Conservation (phyloP, 2,329 filamentous ascomycete genomes). For the Exserohilum turcica region DNA sequence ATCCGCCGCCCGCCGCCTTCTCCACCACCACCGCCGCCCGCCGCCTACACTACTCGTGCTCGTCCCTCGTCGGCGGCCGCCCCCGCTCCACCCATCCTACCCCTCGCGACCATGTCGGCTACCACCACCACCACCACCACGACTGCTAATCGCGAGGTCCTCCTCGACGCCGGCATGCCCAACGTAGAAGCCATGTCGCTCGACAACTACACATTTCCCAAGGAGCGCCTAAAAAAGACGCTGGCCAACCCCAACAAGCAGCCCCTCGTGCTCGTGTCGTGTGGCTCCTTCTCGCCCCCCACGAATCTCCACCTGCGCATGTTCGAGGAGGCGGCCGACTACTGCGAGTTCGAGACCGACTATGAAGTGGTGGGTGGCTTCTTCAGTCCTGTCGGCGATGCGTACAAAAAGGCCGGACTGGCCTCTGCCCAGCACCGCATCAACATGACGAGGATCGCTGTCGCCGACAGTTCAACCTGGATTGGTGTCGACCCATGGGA, state of each 20-base stretch:
- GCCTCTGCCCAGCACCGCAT: slow-evolving; percentile 75
- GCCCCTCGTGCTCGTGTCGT: slow-evolving; percentile 71
- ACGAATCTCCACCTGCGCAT: slow-evolving; percentile 81
- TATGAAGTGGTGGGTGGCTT: slow-evolving; percentile 90
- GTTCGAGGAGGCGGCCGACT: slow-evolving; percentile 87
- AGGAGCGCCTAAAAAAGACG: slow-evolving; percentile 61
- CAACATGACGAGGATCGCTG: slow-evolving; percentile 84
- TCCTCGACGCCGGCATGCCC: slow-evolving; percentile 32
- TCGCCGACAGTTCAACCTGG: slow-evolving; percentile 64
- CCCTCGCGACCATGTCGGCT: slow-evolving; percentile 3
- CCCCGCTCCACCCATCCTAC: slow-evolving; percentile 10
- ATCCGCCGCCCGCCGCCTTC: slow-evolving; percentile 4
- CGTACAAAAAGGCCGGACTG: slow-evolving; percentile 80
- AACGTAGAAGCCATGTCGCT: slow-evolving; percentile 42
- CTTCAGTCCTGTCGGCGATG: slow-evolving; percentile 75
- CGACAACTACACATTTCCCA: slow-evolving; percentile 65
- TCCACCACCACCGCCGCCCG: not conserved
- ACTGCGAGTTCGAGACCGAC: slow-evolving; percentile 68
- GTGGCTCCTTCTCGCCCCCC: slow-evolving; percentile 73
- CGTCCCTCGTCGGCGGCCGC: slow-evolving; percentile 13
- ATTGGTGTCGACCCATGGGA: slow-evolving; percentile 61
- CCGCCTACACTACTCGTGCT: slow-evolving; percentile 13
- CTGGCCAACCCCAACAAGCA: slow-evolving; percentile 62
- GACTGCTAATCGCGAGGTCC: slow-evolving; percentile 23
- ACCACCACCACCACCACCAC: slow-evolving; percentile 30